Percentiles rank a stretch among this genome's conserved stretches.
Evolutionary conservation across 2,329 filamentous ascomycete genomes (phyloP).

Genomic region (Colletotrichum australisinense): DNA sequence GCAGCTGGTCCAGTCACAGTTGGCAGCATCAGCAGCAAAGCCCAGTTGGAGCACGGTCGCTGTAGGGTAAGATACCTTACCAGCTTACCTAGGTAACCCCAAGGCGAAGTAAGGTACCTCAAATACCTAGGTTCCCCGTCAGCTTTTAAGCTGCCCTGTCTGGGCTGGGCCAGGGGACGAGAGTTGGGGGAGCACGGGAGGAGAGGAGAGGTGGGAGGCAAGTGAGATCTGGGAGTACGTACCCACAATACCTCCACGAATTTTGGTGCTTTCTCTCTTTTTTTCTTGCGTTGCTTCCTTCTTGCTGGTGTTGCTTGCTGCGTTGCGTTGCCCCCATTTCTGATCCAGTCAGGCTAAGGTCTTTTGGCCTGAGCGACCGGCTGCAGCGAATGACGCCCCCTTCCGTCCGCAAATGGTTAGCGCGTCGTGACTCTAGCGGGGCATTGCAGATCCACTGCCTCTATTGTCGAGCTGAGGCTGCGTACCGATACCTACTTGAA

Average conservation of each 20-base stretch:
- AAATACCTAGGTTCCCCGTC: not conserved
- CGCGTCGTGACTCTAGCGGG: slow-evolving; percentile 1
- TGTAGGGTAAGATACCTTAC: too few relatives aligned
- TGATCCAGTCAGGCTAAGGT: slow-evolving; percentile 24
- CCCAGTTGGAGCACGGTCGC: not conserved
- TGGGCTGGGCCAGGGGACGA: not conserved
- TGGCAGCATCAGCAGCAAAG: not conserved
- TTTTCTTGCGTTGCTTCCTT: not conserved
- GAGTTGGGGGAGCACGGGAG: not conserved
- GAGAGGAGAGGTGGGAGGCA: not conserved
- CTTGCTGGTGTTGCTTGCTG: not conserved
- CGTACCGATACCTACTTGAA: slow-evolving; percentile 1
- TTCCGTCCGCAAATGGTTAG: slow-evolving; percentile 9
- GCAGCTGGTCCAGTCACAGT: not conserved
- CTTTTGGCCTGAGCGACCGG: slow-evolving; percentile 30
- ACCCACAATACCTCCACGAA: not conserved
- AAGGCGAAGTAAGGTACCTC: too few relatives aligned
- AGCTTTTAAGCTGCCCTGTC: not conserved
- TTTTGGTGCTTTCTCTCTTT: not conserved
- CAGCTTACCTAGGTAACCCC: too few relatives aligned
- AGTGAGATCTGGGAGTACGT: not conserved
- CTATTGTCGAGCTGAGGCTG: slow-evolving; percentile 16
- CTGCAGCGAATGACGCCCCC: slow-evolving; percentile 35
- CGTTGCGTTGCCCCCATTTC: not conserved
- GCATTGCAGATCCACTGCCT: slow-evolving; percentile 30